Evolutionary conservation across 2,329 filamentous ascomycete species (phyloP).

Genomic region (Penicillium oxalicum): DNA sequence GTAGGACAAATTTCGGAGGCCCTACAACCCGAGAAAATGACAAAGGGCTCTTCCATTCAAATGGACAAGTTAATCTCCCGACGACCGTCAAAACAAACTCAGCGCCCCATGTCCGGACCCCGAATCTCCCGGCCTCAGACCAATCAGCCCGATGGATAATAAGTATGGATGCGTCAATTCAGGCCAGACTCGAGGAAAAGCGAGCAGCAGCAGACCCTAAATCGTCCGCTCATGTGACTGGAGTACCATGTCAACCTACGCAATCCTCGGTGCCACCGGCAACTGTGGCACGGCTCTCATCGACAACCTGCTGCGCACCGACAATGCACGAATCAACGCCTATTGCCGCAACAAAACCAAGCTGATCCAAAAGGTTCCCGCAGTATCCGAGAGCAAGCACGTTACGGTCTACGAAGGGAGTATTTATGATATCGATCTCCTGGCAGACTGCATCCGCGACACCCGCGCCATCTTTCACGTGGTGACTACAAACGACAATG

Average conservation of each 20-base stretch:
- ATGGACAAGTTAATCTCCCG: no score
- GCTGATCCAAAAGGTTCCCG: constrained; percentile 32
- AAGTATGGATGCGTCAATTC: no score
- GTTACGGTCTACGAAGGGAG: constrained; percentile 41
- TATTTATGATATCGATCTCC: constrained; percentile 36
- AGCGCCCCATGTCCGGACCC: no score
- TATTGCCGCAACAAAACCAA: constrained; percentile 44
- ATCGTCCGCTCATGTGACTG: no score
- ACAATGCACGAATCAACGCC: constrained; percentile 33
- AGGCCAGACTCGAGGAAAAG: no score
- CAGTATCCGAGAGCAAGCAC: constrained; percentile 24
- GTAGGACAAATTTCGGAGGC: no score
- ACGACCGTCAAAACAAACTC: no score
- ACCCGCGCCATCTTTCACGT: constrained; percentile 37
- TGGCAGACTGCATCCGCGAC: constrained; percentile 35
- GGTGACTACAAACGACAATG: constrained; percentile 41
- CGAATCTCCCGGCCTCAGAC: no score
- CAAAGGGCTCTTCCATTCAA: no score
- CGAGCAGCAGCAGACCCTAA: no score
- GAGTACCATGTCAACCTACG: constrained; percentile 24
- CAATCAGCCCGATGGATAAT: no score
- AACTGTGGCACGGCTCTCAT: constrained; percentile 43
- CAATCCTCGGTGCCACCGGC: constrained; percentile 41
- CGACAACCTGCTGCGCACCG: constrained; percentile 31
- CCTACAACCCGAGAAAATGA: no score